Evolutionary conservation across 1,284 basidiomycete species (phyloP), one percentile per base, ranked within the genome.

Genomic region (Ustilago vetiveriae): DNA sequence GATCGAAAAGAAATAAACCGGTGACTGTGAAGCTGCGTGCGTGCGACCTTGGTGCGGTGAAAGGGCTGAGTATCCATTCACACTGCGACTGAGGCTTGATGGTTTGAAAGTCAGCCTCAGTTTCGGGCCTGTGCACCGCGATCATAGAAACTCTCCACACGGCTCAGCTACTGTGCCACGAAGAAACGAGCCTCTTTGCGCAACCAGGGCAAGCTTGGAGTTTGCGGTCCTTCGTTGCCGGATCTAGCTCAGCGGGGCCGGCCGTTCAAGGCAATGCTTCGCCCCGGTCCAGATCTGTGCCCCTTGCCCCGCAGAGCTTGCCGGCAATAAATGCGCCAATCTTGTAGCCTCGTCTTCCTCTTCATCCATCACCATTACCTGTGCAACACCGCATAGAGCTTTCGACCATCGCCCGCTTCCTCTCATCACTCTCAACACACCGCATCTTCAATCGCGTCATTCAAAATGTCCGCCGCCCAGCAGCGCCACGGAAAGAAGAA

Each of bases 401-500:
- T 8, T 19, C 8, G 8, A 21, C 6, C 35, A 37, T 13, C n/a
- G 13, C 21, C 14, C 14, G 23, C 17, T 46, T 13, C 43, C 3
- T 19, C 19, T 19, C 40, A n/a, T n/a, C n/a, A n/a, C 23, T 16
- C 7, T 38, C 29, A 27, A 36, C 29, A 35, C 30, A 21, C 24
- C 22, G 6, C 36, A 53, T 33, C 6, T 17, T 14, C 1, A 16
- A 36, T 7, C 10, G 23, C 42, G 44, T 36, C 35, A 13, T 27
- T 30, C 53, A 69, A 19, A 33, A 69, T 69, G 66, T 63, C 66
- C 41, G 59, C 46, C 33, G 26, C 50, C 30, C 43, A 69, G 47
- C 67, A 65, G 30, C 68, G 68, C 26, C 58, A 71, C 60, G 59
- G 73, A 73, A 75, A 78, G 74, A 67, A 77, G 49, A 57, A 65